Percentiles rank a stretch among this genome's conserved stretches.
phyloP scores from a whole-genome alignment of 257 asterid species.

The Linderniella brevidens region DNA sequence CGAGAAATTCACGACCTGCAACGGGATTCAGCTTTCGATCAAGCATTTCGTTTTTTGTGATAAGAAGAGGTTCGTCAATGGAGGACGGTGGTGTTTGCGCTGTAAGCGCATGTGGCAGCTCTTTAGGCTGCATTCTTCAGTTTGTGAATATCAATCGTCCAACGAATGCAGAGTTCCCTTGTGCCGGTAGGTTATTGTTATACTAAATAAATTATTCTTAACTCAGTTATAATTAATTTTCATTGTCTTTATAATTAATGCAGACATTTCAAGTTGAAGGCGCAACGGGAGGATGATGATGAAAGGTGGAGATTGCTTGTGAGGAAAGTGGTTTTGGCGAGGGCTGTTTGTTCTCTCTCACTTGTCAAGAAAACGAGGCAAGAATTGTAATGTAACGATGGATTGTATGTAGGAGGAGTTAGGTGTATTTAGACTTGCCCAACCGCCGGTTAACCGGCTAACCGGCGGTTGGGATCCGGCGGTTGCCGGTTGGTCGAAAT shows the following conservation, averaged over 20 bases:
- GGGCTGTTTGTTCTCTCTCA: too few relatives aligned
- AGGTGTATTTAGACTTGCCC: too few relatives aligned
- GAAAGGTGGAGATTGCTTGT: slow-evolving; percentile 53
- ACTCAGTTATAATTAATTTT: too few relatives aligned
- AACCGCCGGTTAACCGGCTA: too few relatives aligned
- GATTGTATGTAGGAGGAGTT: too few relatives aligned
- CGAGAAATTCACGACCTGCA: slow-evolving; percentile 64
- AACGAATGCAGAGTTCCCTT: slow-evolving; percentile 79
- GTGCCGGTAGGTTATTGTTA: slow-evolving; percentile 55
- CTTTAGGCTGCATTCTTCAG: slow-evolving; percentile 54
- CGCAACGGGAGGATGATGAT: slow-evolving; percentile 21
- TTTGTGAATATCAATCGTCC: slow-evolving; percentile 53
- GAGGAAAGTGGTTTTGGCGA: slow-evolving; percentile 52
- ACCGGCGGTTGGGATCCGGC: too few relatives aligned
- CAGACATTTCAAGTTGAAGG: slow-evolving; percentile 64
- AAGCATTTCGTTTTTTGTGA: slow-evolving; percentile 63
- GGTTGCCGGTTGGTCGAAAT: too few relatives aligned
- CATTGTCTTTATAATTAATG: too few relatives aligned
- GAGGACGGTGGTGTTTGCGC: slow-evolving; percentile 56
- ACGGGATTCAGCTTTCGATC: slow-evolving; percentile 69
- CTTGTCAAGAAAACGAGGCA: too few relatives aligned
- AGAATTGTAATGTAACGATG: too few relatives aligned
- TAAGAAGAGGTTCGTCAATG: slow-evolving; percentile 58
- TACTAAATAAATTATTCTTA: background rate
- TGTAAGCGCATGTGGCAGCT: slow-evolving; percentile 95